Base-by-base conservation (phyloP, 2,329 filamentous ascomycete genomes). In the Allantophomopsis cytisporea region DNA sequence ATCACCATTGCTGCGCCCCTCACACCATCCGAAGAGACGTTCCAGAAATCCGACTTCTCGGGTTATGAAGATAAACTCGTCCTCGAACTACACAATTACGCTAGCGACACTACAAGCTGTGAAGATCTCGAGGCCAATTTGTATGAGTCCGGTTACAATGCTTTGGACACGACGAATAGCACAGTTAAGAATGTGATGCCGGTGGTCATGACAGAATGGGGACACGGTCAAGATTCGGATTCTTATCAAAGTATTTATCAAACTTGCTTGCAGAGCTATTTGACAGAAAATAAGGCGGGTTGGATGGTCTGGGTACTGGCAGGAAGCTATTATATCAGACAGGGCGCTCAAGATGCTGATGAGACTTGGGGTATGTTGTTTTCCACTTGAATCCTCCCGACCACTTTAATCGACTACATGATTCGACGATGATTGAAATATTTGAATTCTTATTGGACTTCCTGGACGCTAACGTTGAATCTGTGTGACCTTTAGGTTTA, bases 291-390 rank as follows among this genome's bases (percentile, higher is more conserved):
- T 47, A 61, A 69, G 55, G 62, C 65, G 0, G 65, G 73, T 11
- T 73, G 73, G 72, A 64, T 70, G 53, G 61, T 71, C 55, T 77
- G 73, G 68, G 74, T 73, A 28, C 40, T 80, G 12, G 61, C 62
- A 0, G 72, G 71, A 1, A 73, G 69, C 48, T 78, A 78, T 49
- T 77, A 77, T 46, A 63, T 69, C 40, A 58, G 72, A 1, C 50
- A 56, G 5, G 72, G 71, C 0, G 60, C 41, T 0, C 69, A 73
- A 50, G 71, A 76, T 48, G 66, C 54, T 37, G 72, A 77, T 20
- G 73, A 78, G 55, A 54, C 58, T 0, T 79, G 72, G 71, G 73
- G 72, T 2, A 50, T 73, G 41, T 52, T 71, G 7, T 18, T 34
- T 34, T 11, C 17, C 8, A 7, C 32, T 18, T 34, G n/a, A 7